Conservation (phyloP, 768 basidiomycete genomes). For the Leccinum rimulosum region DNA sequence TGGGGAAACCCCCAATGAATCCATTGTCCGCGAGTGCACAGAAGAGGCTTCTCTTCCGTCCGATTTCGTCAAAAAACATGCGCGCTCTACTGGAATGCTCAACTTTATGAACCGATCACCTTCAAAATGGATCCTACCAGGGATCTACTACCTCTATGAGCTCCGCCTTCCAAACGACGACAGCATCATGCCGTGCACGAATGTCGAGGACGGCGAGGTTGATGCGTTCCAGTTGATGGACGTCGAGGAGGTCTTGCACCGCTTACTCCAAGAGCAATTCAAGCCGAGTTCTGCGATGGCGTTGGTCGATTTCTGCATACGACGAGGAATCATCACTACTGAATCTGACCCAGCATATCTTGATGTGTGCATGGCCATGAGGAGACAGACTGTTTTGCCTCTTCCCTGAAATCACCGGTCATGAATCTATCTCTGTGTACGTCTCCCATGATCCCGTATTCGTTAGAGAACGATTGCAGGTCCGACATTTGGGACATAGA, state of each 20-base stretch:
- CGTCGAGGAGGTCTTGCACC: conserved; percentile 31
- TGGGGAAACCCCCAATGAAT: conserved; percentile 35
- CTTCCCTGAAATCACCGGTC: conserved; percentile 12
- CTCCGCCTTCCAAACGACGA: conserved; percentile 38
- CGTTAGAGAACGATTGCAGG: not conserved
- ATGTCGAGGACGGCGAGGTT: conserved; percentile 41
- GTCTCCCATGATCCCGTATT: not conserved
- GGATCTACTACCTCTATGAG: conserved; percentile 45
- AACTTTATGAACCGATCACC: conserved; percentile 43
- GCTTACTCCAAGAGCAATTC: conserved; percentile 36
- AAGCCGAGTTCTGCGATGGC: conserved; percentile 45
- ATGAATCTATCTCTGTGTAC: not conserved
- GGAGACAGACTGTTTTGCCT: conserved; percentile 17
- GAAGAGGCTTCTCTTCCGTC: conserved; percentile 43
- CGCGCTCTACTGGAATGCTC: conserved; percentile 37
- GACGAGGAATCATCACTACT: conserved; percentile 32
- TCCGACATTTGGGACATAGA: not conserved
- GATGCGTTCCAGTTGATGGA: conserved; percentile 41
- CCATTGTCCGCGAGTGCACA: conserved; percentile 41
- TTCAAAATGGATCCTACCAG: conserved; percentile 43
- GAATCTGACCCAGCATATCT: conserved; percentile 24
- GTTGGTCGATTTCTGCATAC: conserved; percentile 40
- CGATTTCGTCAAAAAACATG: conserved; percentile 33
- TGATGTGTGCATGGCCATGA: conserved; percentile 25
- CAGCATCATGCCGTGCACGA: conserved; percentile 34